Base-by-base conservation (phyloP, 2,329 filamentous ascomycete genomes). In the Pseudocercospora fuligena region DNA sequence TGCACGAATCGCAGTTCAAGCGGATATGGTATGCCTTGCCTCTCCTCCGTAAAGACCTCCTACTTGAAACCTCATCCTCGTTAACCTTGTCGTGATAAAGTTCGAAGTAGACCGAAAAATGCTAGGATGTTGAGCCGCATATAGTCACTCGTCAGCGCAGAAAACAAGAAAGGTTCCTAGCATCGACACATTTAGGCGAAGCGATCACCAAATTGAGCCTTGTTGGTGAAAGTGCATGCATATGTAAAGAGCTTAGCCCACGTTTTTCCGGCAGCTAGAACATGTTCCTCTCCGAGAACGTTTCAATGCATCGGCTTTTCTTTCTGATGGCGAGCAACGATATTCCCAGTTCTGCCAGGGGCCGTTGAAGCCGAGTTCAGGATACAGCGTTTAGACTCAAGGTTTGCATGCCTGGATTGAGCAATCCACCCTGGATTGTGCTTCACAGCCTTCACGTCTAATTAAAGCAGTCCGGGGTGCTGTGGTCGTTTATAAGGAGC, bases 401-500 rank as follows among this genome's bases (percentile, higher is more conserved):
- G 25, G 51, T 56, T 33, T 16, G 14, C 23, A 29, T 9, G 51
- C 16, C 12, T 27, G 27, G 16, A 54, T 54, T 29, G 51, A 54
- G 51, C 5, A 54, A 29, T 33, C 12, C 16, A 56, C 25, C 51
- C 27, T 31, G 21, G 25, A 6, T 56, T 5, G 12, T 40, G 16
- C 56, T 58, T 65, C 63, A 60, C 46, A 65, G n/a, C 56, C 27
- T 54, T 54, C 43, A 47, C 29, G 33, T 19, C 43, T 60, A 60
- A 60, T 60, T 47, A 60, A 60, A 65, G 63, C 46, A 65, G n/a
- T 11, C 43, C n/a, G 21, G 59, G 21, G 31, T 51, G 29, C 23
- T 9, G 31, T 31, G 59, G 16, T 16, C 27, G 33, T 53, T 27
- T 53, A 53, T 33, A 25, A 54, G 54, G 36, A 14, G 33, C 11